Base-by-base conservation (phyloP, 1,284 basidiomycete species). In the Boletellus sp. region DNA sequence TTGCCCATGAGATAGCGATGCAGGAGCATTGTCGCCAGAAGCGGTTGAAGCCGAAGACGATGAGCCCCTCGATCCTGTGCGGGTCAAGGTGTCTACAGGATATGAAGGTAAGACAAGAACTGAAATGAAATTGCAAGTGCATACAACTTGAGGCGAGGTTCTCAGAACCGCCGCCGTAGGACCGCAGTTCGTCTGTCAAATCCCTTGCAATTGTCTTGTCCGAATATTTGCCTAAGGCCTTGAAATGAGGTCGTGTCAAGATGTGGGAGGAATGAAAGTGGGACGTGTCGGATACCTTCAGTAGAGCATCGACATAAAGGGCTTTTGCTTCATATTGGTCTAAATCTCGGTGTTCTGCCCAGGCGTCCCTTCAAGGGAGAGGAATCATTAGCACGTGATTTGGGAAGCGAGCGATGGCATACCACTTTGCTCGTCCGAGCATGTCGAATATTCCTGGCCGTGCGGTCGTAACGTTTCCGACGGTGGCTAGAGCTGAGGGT, bases 351-450 rank as follows among this genome's bases (percentile, higher is more conserved):
- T 95, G 91, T 64, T 93, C 94, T 43, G 87, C 84, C 94, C 94
- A 97, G 30, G 92, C 92, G 72, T 96, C 93, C 93, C 92, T 94
- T 58, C 22, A 43, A 16, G 24, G 18, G 8, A 32, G 19, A n/a
- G 19, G n/a, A 13, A 12, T 38, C 35, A 49, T 61, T 49, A 56
- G 60, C 60, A 64, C 59, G 59, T 72, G 64, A 68, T 62, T 56
- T 5, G 32, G 28, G 15, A 38, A 39, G 42, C 16, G 35, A 52
- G 24, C 11, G 33, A 44, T 19, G 18, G 60, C 77, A 47, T 58
- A 93, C 94, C 94, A 97, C 73, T 97, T 97, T 18, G 95, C 94
- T 58, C 94, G 79, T 32, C 92, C 93, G 13, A 97, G 76, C 84
- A 97, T 89, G 67, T 98, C 93, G 76, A 87, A 91, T 36, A 96